phyloP scores from a whole-genome alignment of 768 basidiomycete species.

The Mycena leptocephala region DNA sequence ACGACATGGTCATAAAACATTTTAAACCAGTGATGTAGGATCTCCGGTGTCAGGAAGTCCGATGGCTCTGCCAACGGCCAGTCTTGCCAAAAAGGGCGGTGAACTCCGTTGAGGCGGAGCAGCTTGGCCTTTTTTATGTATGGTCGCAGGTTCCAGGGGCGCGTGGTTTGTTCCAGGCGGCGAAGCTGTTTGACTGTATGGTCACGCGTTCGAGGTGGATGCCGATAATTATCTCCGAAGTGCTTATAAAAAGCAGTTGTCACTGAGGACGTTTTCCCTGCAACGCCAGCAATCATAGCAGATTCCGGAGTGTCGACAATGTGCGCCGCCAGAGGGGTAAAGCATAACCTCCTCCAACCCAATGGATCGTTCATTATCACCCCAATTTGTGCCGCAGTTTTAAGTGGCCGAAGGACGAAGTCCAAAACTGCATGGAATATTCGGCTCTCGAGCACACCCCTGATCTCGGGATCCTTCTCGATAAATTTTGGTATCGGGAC shows the following conservation, averaged over 20 bases:
- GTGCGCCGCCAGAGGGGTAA: constrained; percentile 32
- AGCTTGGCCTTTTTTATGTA: neutral
- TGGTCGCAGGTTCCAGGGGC: constrained; percentile 2
- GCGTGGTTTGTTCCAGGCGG: neutral
- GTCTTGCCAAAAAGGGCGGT: neutral
- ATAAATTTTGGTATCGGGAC: constrained; percentile 42
- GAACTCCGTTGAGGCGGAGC: neutral
- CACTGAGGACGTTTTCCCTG: constrained; percentile 35
- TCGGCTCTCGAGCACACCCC: constrained; percentile 28
- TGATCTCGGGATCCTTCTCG: constrained; percentile 19
- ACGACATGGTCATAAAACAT: neutral
- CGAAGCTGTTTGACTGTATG: constrained; percentile 22
- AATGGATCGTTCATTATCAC: constrained; percentile 37
- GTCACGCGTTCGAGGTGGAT: constrained; percentile 28
- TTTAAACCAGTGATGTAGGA: neutral
- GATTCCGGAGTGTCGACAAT: constrained; percentile 42
- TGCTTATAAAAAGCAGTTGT: constrained; percentile 31
- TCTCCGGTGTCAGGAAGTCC: neutral
- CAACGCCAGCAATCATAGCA: constrained; percentile 22
- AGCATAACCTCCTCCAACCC: constrained; percentile 35
- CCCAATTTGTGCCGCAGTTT: constrained; percentile 33
- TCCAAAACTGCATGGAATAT: constrained; percentile 39
- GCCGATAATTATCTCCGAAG: constrained; percentile 36
- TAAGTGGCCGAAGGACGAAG: constrained; percentile 34
- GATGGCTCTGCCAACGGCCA: neutral